Percentiles rank a stretch among this genome's conserved stretches.
Conservation (phyloP, 257 asterid species). For the Solanum neorickii region DNA sequence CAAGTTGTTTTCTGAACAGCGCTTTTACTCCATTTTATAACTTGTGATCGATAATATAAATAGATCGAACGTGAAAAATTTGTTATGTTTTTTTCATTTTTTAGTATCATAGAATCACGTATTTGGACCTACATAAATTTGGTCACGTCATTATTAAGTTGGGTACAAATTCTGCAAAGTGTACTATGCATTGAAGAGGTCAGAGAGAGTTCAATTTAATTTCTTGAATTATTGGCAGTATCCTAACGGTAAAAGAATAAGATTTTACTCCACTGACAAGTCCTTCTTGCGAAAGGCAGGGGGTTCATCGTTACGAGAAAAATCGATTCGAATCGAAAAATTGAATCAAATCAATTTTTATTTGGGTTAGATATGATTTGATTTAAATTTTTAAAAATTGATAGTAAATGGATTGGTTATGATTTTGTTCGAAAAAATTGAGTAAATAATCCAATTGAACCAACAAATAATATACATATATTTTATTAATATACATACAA, state of each 20-base stretch:
- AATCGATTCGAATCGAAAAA: no score
- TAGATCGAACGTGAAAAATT: no score
- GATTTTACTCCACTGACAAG: not conserved
- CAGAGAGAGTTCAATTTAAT: not conserved
- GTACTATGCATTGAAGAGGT: not conserved
- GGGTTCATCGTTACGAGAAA: no score
- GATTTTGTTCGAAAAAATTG: no score
- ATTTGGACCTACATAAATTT: not conserved
- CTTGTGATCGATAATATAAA: not conserved
- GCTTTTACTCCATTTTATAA: fast-evolving
- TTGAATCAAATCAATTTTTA: no score
- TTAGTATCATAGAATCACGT: not conserved
- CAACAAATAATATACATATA: no score
- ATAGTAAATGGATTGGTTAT: no score
- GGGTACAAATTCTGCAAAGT: not conserved
- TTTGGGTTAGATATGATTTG: no score
- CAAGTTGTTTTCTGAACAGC: no score
- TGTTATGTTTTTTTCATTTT: not conserved
- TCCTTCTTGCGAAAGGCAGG: not conserved
- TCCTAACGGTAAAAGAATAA: not conserved
- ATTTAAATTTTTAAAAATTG: no score
- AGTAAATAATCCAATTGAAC: no score
- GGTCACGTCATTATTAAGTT: not conserved
- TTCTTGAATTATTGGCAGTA: not conserved
- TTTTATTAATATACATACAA: no score